Percentiles rank a stretch among this genome's conserved stretches.
These are phyloP conservation scores for Diaporthe ilicicola DNA, from an alignment of 2,329 filamentous ascomycete species.

Conservation along the genomic window DNA sequence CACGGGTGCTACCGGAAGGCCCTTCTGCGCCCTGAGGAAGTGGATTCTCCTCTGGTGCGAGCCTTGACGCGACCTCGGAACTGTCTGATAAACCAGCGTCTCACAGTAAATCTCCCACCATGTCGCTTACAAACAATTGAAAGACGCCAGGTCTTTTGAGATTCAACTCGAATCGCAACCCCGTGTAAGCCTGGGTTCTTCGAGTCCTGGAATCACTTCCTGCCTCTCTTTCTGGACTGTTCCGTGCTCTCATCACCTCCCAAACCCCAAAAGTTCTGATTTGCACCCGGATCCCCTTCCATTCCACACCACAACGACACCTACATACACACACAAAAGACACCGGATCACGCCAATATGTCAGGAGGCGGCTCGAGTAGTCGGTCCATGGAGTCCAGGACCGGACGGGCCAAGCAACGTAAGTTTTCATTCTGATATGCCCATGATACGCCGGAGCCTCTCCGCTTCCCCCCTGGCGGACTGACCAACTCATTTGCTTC, in stretches of 20 bases:
- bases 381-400: constrained; percentile 76
- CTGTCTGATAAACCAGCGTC: constrained; percentile 21
- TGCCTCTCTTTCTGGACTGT: constrained; percentile 5
- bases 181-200: constrained; percentile 11
- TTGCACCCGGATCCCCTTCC: constrained; percentile 11
- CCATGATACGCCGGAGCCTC: constrained; percentile 30
- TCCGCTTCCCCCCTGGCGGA: constrained; percentile 40
- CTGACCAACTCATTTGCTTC: constrained; percentile 47
- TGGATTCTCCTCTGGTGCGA: not conserved
- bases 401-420: constrained; percentile 83
- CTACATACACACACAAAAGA: constrained; percentile 37
- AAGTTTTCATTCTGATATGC: constrained; percentile 55
- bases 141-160: constrained; percentile 34
- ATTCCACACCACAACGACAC: constrained; percentile 35
- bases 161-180: constrained; percentile 28
- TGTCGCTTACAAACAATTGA: constrained; percentile 34
- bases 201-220: not conserved
- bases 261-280: not conserved
- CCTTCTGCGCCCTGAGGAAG: not conserved
- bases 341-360: constrained; percentile 32
- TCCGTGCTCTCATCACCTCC: not conserved
- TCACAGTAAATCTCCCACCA: constrained; percentile 29
- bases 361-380: constrained; percentile 39
- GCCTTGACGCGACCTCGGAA: constrained; percentile 6
- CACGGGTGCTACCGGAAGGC: not conserved